Evolutionary conservation across 495 filamentous ascomycete species (phyloP).

Genomic region (Penicillium argentinense): DNA sequence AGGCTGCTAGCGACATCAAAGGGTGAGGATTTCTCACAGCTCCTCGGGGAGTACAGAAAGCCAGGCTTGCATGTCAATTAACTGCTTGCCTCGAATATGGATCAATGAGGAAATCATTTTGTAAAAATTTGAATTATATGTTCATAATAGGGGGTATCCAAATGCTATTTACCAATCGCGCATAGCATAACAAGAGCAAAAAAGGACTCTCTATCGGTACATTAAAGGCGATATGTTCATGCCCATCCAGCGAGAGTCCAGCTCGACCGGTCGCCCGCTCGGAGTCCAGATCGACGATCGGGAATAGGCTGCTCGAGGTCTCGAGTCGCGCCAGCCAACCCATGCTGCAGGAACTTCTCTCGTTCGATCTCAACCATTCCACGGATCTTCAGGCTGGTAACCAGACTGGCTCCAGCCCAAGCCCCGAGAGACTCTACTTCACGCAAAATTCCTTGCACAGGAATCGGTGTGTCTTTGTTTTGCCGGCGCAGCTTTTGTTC

Average conservation of each 20-base stretch:
- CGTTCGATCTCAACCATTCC: conserved; percentile 82
- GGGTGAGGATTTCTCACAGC: neutral
- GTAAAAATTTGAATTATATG: neutral
- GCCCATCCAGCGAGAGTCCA: conserved; percentile 86
- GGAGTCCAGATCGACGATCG: conserved; percentile 52
- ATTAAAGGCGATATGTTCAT: conserved; percentile 23
- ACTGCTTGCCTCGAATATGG: too few species aligned
- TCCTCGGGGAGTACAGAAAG: neutral
- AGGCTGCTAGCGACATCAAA: too few species aligned
- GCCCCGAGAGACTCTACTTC: conserved; percentile 81
- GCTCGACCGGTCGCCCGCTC: conserved; percentile 57
- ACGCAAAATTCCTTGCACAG: conserved; percentile 60
- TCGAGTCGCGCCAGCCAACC: conserved; percentile 66
- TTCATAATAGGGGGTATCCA: conserved; percentile 2
- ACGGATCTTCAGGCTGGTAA: conserved; percentile 73
- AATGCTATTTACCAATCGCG: neutral
- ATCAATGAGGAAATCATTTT: neutral
- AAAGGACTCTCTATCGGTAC: neutral
- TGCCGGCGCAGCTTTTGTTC: conserved; percentile 58
- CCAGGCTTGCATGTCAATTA: too few species aligned
- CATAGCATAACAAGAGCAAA: neutral
- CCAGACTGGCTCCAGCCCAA: conserved; percentile 85
- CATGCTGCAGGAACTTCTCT: conserved; percentile 79
- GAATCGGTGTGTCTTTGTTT: conserved; percentile 45
- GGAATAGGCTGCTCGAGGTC: conserved; percentile 58